Evolutionary conservation across 345 rosid genomes (phyloP), one percentile per base, ranked within the genome.

Genomic region (Hibiscus syriacus): DNA sequence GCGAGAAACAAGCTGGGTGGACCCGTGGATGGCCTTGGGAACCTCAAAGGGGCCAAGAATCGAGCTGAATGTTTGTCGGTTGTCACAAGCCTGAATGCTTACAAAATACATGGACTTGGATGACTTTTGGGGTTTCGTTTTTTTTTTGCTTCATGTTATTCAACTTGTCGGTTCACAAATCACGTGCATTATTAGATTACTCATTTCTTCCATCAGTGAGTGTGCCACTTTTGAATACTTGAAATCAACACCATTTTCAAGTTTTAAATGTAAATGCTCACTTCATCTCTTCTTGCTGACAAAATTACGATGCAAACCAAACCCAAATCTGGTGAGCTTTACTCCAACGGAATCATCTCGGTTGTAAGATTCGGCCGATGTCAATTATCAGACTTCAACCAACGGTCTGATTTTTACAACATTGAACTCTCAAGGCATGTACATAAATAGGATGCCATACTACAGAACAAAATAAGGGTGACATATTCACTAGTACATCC

Each of bases 51-150:
- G 56, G 49, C 75, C 82, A 65, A 34, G 63, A 77, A 49, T 60
- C 81, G 30, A 70, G 80, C 81, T 77, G 83, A 79, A 77, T 82
- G 85, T 79, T 45, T 77, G 85, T 79, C 78, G 64, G 72, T 25
- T 53, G 23, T 25, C 25, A 0, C 10, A 36, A 32, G 63, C 14
- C 17, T 0, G 63, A 32, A 58, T n/a, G 25, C n/a, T 43, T 19
- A 36, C 9, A 20, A 60, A 36, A 60, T 58, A 32, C 19, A n/a
- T 55, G 20, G 25, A n/a, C 22, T 8, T 59, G 19, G 64, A 19
- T 58, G 26, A 26, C 13, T 11, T 34, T 12, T 34, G 16, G 26
- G 55, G 55, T 34, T 5, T 59, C 10, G 64, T 36, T 39, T 34
- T 43, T 13, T 14, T 43, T 3, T 4, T 16, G 4, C 56, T 22